Evolutionary conservation across 768 basidiomycete species (phyloP), one percentile per base, ranked within the genome.

Genomic region (Mycena haematopus): DNA sequence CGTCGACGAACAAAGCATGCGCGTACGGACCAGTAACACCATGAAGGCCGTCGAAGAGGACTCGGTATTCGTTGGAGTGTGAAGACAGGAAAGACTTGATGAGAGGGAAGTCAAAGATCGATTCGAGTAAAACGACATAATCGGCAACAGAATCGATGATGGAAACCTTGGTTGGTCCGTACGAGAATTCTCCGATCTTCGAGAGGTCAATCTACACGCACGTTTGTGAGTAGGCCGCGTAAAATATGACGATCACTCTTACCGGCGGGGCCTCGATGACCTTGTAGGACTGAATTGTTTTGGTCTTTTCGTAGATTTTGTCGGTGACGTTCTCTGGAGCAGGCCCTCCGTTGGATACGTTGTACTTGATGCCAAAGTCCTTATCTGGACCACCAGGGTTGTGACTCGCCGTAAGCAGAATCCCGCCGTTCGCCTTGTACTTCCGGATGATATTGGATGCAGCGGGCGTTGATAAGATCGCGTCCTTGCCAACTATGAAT

Each of bases 361-460:
- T 99, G 82, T 97, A 99, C 79, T 99, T 99, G 86, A 99, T 98
- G 51, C 97, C 97, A 75, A 99, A 99, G 77, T 99, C 97, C 70
- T 92, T 91, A 73, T 94, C 85, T n/a, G 97, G 97, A 24, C 97
- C 97, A 57, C 97, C 97, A 19, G 97, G 96, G 77, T 99, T 99
- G 83, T 99, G 97, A 63, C 89, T 91, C 19, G 97, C 97, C 6
- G 97, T 99, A 67, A 99, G 83, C 56, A 99, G 83, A 76, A 99
- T 99, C 66, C 97, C 97, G 47, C 97, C 97, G 69, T 93, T 87
- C 5, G 96, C 96, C 77, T 97, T 95, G 82, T 94, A 94, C 70
- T 95, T 94, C 66, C 97, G 84, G 77, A 99, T 99, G 69, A 97
- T 79, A 76, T 97, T 94, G 67, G 95, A 97, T 8, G 92, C 97